phyloP scores from a whole-genome alignment of 331 rosid genomes.

The Arachis monticola region DNA sequence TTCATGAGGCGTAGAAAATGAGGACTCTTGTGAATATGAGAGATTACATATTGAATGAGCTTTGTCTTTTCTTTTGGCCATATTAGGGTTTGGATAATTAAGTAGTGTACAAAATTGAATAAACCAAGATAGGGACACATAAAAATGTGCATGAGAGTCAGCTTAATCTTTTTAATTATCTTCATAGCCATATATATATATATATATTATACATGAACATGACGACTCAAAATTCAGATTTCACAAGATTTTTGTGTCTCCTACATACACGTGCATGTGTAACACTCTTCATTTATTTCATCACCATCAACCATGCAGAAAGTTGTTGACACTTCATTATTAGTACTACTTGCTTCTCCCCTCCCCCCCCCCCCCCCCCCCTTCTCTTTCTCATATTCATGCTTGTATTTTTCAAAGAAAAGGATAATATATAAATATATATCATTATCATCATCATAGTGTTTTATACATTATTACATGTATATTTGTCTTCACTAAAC shows the following conservation, averaged over 20 bases:
- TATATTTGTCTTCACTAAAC: background rate
- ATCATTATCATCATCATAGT: background rate
- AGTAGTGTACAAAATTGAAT: background rate
- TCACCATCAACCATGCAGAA: conserved; percentile 12
- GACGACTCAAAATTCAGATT: conserved; percentile 41
- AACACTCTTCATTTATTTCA: conserved; percentile 32
- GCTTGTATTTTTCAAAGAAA: background rate
- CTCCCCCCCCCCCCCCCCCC: background rate
- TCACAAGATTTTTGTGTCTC: conserved; percentile 57
- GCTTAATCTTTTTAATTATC: conserved; percentile 31
- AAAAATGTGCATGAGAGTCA: conserved; percentile 33
- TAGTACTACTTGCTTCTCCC: too few species aligned
- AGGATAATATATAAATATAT: background rate
- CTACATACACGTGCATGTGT: conserved; percentile 42
- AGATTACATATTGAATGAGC: background rate
- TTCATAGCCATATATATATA: background rate
- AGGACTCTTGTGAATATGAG: conserved; percentile 7
- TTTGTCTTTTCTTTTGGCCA: conserved; percentile 40
- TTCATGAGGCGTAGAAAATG: conserved; percentile 34
- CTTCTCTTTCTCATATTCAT: background rate
- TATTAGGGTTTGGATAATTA: background rate
- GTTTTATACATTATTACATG: background rate
- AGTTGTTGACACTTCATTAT: background rate
- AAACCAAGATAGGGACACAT: conserved; percentile 30
- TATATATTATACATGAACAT: background rate